phyloP scores from a whole-genome alignment of 2,329 filamentous ascomycete genomes.

The Ophiocordyceps polyrhachis-furcata region DNA sequence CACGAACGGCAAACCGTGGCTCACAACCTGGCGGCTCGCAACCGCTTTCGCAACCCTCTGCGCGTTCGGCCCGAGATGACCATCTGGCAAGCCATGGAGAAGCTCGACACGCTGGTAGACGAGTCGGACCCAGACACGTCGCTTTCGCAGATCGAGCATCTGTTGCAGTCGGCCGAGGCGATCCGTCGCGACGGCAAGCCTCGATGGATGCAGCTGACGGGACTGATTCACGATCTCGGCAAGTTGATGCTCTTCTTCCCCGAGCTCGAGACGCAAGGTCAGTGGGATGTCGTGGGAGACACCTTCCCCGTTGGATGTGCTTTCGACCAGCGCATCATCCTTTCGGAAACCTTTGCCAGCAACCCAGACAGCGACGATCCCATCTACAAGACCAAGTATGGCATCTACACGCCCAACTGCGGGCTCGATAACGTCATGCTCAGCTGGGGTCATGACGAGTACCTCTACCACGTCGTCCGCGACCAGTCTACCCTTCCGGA shows the following conservation, averaged over 20 bases:
- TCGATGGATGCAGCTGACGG: slow-evolving; percentile 64
- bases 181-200: slow-evolving; percentile 73
- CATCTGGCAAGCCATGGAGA: slow-evolving; percentile 84
- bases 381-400: slow-evolving; percentile 56
- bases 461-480: slow-evolving; percentile 73
- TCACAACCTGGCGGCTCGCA: slow-evolving; percentile 69
- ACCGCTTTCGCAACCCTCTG: slow-evolving; percentile 33
- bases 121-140: slow-evolving; percentile 81
- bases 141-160: slow-evolving; percentile 75
- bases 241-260: slow-evolving; percentile 68
- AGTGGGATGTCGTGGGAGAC: slow-evolving; percentile 87
- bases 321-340: slow-evolving; percentile 62
- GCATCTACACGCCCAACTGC: slow-evolving; percentile 64
- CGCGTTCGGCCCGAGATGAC: slow-evolving; percentile 53
- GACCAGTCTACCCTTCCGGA: slow-evolving; percentile 60
- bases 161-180: slow-evolving; percentile 75
- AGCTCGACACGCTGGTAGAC: slow-evolving; percentile 78
- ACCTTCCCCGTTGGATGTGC: slow-evolving; percentile 64
- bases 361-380: slow-evolving; percentile 59
- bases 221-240: slow-evolving; percentile 62
- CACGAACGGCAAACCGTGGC: slow-evolving; percentile 57
- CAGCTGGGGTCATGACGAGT: slow-evolving; percentile 79
- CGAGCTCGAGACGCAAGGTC: slow-evolving; percentile 44
- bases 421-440: slow-evolving; percentile 80
- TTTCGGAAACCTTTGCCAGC: slow-evolving; percentile 53